Conservation (phyloP, 1,284 basidiomycete species). For the Inonotus hispidus region DNA sequence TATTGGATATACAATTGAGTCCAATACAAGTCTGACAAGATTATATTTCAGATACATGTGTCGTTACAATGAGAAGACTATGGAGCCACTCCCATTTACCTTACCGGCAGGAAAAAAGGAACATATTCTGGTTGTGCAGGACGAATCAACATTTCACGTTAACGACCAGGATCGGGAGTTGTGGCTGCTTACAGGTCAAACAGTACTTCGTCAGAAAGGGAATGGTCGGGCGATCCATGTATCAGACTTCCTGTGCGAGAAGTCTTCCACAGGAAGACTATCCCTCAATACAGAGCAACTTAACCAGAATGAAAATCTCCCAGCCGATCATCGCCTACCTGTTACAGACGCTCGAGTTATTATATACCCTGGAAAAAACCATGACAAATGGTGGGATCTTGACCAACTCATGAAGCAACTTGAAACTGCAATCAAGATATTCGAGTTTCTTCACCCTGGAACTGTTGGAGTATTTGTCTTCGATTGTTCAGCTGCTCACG, state of each 20-base stretch:
- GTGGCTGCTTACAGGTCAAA: constrained; percentile 24
- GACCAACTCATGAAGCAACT: constrained; percentile 17
- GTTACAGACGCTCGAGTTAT: constrained; percentile 17
- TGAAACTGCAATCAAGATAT: constrained; percentile 15
- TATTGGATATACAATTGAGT: not conserved
- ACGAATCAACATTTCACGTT: constrained; percentile 24
- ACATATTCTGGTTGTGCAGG: constrained; percentile 23
- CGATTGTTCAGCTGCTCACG: constrained; percentile 23
- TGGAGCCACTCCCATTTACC: constrained; percentile 19
- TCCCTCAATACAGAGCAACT: constrained; percentile 20
- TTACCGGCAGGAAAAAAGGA: constrained; percentile 22
- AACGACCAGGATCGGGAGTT: constrained; percentile 22
- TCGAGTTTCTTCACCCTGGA: constrained; percentile 17
- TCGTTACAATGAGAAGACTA: constrained; percentile 18
- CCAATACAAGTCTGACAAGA: not conserved
- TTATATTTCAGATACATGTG: constrained; percentile 9
- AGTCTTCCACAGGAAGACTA: constrained; percentile 20
- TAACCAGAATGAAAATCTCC: constrained; percentile 18
- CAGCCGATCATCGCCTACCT: constrained; percentile 15
- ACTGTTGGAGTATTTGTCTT: constrained; percentile 20
- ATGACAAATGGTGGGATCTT: constrained; percentile 21
- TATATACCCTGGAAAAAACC: constrained; percentile 22
- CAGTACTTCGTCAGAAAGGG: constrained; percentile 25
- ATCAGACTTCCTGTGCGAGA: constrained; percentile 27
- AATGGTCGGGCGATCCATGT: constrained; percentile 24